Evolutionary conservation across 345 rosid genomes (phyloP), one percentile per base, ranked within the genome.

Genomic region (Boechera stricta): DNA sequence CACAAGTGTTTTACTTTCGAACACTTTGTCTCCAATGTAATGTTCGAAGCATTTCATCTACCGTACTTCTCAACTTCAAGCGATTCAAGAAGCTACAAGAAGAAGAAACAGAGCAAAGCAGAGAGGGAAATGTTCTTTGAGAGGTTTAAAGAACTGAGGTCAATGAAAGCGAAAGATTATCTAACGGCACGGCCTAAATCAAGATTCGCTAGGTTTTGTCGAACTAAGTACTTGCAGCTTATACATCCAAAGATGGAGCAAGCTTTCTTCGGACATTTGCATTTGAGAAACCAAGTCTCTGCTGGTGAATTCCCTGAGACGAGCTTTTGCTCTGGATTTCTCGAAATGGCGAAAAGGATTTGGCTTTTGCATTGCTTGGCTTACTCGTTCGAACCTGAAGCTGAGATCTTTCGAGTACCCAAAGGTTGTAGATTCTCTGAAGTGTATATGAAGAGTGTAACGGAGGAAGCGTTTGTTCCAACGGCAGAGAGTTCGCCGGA

Each of bases 341-440:
- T 86, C 0, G 98, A 92, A 79, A 87, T 89, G 92, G 97, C 99
- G 5, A 92, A 82, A 84, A 72, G 91, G 75, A 80, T 89, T 8
- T 95, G 98, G 99, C 90, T 92, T 21, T 76, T 92, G 24, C 97
- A 95, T 80, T 92, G 97, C 82, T 74, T 95, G 29, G 98, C 96
- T 16, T 84, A 82, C 80, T 86, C 97, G 1, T 88, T 85, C 54
- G 85, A 88, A 28, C 84, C 86, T 0, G 85, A 88, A 72, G 97
- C 89, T 64, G 83, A 85, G 35, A 81, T 95, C 82, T 95, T 92
- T 80, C 94, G 83, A 63, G 93, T 89, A 44, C 71, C 39, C 15
- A 85, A 70, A 54, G 96, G 91, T 9, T 74, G 84, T 28, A 79
- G 97, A 64, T 92, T 87, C 82, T 92, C 99, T 29, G 94, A 95